Base-by-base conservation (phyloP, 441 rosid genomes). In the Brassica hybrid region DNA sequence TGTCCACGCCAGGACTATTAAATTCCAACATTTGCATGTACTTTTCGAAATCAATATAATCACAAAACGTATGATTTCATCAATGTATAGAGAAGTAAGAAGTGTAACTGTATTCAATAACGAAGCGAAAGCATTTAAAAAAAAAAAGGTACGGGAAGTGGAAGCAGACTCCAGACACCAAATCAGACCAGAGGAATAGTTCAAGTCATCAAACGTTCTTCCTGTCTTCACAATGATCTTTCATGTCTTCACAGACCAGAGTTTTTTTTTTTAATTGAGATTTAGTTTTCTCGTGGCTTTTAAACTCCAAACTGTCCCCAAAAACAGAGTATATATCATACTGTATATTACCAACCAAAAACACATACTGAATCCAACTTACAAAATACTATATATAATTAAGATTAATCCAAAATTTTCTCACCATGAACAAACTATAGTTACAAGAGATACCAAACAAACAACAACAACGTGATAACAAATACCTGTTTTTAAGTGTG, bases 391-490 rank as follows among this genome's bases (percentile, higher is more conserved):
- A 21, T 21, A 30, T 30, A 27, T 3, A 18, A 13, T 18, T 69
- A 50, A 34, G 32, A 52, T 52, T 68, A 16, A 16, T 30, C 10
- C 57, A 68, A 68, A 50, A 3, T 14, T 38, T 38, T 71, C 61
- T 67, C 79, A 76, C 13, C 57, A 10, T 21, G 45, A 69, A 57
- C 38, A 32, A 32, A 6, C 17, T 56, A 71, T 41, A 71, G 34
- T 77, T 8, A 71, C 56, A 58, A 67, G 5, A 57, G 1, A 38
- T 65, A 0, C 8, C 6, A 34, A 54, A 27, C 54, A 73, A 36
- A 27, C 61, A 68, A 66, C 68, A 76, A 76, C 54, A 71, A 71
- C 41, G 58, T 27, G 14, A 30, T 58, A 21, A 63, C 0, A 10
- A 45, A 17, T 4, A 57, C 67, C 41, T 65, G 66, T 65, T 36